A percentile compares a stretch with the other conserved stretches of the same genome.
These are phyloP conservation scores for Collybia sp. DNA, from an alignment of 768 basidiomycete species.

Conservation along the genomic window DNA sequence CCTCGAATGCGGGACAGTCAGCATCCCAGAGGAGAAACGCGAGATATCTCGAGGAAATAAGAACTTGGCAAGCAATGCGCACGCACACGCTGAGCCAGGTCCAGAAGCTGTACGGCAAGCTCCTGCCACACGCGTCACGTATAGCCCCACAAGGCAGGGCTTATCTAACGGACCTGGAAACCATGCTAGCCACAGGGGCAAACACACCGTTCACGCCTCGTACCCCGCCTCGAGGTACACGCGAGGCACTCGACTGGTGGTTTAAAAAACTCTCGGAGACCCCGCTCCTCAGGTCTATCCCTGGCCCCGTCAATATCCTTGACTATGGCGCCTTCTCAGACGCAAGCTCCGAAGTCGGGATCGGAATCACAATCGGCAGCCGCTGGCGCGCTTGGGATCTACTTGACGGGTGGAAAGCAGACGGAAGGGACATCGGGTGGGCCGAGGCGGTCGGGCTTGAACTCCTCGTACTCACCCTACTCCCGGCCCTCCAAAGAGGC, in stretches of 20 bases:
- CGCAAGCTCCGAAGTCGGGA: too few species aligned
- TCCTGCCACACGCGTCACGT: not conserved
- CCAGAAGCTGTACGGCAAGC: not conserved
- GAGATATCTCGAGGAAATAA: conserved; percentile 21
- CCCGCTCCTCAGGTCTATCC: not conserved
- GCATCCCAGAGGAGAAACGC: conserved; percentile 16
- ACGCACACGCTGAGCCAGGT: conserved; percentile 9
- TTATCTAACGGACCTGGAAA: too few species aligned
- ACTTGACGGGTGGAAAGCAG: too few species aligned
- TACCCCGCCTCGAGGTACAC: not conserved
- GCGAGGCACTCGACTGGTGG: not conserved
- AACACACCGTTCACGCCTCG: not conserved
- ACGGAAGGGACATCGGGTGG: too few species aligned
- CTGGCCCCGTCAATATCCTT: not conserved
- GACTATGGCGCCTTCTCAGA: too few species aligned
- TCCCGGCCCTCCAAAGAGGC: too few species aligned
- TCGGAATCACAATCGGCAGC: too few species aligned
- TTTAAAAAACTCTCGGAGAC: not conserved
- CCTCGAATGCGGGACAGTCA: conserved; percentile 13
- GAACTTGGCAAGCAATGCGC: conserved; percentile 9
- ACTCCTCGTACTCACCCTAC: too few species aligned
- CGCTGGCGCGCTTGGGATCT: too few species aligned
- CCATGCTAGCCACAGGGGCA: not conserved
- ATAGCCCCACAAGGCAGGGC: not conserved
- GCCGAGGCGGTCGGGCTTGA: too few species aligned